These are phyloP conservation scores for Peziza echinospora DNA, from an alignment of 495 filamentous ascomycete genomes.

Conservation along the genomic window DNA sequence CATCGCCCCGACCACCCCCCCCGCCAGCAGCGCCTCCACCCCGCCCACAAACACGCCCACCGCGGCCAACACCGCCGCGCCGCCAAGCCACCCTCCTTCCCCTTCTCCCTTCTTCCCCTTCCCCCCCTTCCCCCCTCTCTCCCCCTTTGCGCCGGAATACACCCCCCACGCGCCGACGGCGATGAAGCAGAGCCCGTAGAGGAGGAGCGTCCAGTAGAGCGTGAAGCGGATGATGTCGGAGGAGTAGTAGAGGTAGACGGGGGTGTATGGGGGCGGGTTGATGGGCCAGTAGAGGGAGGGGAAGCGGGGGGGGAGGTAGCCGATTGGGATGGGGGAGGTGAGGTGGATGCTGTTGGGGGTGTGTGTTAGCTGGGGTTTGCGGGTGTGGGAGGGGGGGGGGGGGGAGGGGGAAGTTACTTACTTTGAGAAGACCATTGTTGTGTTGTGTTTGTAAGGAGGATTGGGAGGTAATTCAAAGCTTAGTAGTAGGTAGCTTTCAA, in stretches of 20 bases:
- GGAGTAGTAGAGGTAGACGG: constrained; percentile 54
- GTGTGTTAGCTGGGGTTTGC: too few relatives aligned
- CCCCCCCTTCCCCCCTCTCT: constrained; percentile 26
- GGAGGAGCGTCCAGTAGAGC: constrained; percentile 64
- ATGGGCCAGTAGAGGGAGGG: constrained; percentile 74
- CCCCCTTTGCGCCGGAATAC: constrained; percentile 34
- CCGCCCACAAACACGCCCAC: constrained; percentile 41
- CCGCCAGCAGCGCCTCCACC: constrained; percentile 63
- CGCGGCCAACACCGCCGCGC: neutral
- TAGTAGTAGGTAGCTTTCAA: too few relatives aligned
- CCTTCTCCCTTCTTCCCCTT: constrained; percentile 56
- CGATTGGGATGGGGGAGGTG: constrained; percentile 25
- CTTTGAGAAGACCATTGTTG: too few relatives aligned
- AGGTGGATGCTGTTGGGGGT: constrained; percentile 2
- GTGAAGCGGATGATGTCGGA: constrained; percentile 83
- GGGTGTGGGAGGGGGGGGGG: too few relatives aligned
- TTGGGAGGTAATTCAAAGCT: too few relatives aligned
- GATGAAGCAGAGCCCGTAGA: constrained; percentile 44
- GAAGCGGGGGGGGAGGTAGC: constrained; percentile 54
- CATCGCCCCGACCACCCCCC: constrained; percentile 76
- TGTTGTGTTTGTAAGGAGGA: too few relatives aligned
- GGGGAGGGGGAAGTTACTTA: too few relatives aligned
- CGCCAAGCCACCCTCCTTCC: constrained; percentile 64
- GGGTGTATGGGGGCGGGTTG: constrained; percentile 26
- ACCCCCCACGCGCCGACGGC: constrained; percentile 49